Percentiles rank a stretch among this genome's conserved stretches.
Evolutionary conservation across 495 filamentous ascomycete genomes (phyloP).

Genomic region (Aspergillus sclerotiicarbonarius): DNA sequence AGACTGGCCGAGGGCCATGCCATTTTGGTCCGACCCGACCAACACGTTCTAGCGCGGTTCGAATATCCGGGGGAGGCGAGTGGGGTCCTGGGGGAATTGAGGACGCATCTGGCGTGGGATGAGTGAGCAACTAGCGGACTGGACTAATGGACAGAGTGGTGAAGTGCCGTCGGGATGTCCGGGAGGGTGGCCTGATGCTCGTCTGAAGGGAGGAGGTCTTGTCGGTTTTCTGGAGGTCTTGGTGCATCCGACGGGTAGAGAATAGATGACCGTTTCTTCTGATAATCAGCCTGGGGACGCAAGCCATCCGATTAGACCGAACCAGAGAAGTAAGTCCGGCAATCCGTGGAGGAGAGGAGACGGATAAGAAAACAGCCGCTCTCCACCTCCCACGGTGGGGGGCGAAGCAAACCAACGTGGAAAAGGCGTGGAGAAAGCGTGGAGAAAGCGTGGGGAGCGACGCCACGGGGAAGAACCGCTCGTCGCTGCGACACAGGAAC

Average conservation of each 20-base stretch:
- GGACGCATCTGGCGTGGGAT: constrained; percentile 15
- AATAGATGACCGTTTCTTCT: no score
- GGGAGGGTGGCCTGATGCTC: no score
- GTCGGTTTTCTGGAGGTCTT: no score
- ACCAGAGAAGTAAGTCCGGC: no score
- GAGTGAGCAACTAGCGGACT: not conserved
- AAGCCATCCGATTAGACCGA: no score
- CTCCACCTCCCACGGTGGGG: not conserved
- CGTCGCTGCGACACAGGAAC: no score
- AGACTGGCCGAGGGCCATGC: constrained; percentile 21
- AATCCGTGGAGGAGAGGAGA: not conserved
- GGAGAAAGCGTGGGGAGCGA: constrained; percentile 6
- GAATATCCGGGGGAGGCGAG: not conserved
- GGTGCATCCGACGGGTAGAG: no score
- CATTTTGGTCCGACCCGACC: constrained; percentile 33
- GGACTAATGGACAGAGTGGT: no score
- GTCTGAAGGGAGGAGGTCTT: no score
- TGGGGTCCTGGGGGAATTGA: constrained; percentile 10
- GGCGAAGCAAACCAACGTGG: no score
- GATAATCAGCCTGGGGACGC: no score
- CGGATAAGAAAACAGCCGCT: not conserved
- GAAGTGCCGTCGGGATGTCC: no score
- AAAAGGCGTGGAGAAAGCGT: not conserved
- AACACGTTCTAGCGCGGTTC: constrained; percentile 32
- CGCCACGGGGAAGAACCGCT: not conserved